Percentiles rank a stretch among this genome's conserved stretches.
Conservation (phyloP, 2,329 filamentous ascomycete species). For the Colletotrichum liaoningense region DNA sequence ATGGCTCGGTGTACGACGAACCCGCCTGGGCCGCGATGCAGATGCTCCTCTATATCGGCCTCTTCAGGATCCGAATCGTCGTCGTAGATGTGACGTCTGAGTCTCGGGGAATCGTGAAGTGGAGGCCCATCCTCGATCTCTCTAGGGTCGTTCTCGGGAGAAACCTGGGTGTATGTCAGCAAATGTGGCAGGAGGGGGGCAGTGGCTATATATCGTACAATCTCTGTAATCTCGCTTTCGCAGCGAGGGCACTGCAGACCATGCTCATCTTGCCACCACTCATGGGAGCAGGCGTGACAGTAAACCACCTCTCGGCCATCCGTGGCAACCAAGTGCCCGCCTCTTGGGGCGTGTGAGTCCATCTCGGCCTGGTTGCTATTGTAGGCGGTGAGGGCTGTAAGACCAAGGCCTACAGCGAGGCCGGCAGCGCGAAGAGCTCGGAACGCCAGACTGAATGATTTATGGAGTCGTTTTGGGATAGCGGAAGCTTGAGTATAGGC, state of each 20-base stretch:
- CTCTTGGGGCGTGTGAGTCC: slow-evolving; percentile 44
- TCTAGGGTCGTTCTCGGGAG: slow-evolving; percentile 72
- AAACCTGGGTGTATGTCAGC: slow-evolving; percentile 56
- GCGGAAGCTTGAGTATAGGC: not conserved
- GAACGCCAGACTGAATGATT: slow-evolving; percentile 63
- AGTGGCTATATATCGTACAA: slow-evolving; percentile 68
- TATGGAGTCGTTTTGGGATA: not conserved
- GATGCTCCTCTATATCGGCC: slow-evolving; percentile 66
- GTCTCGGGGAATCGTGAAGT: slow-evolving; percentile 29
- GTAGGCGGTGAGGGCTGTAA: slow-evolving; percentile 67
- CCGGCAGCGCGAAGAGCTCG: slow-evolving; percentile 65
- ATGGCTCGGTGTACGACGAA: slow-evolving; percentile 53
- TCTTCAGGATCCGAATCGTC: slow-evolving; percentile 69
- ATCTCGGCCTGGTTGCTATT: slow-evolving; percentile 59
- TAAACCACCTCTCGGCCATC: slow-evolving; percentile 78
- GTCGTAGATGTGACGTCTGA: slow-evolving; percentile 41
- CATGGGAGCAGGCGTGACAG: slow-evolving; percentile 83
- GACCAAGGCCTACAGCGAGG: slow-evolving; percentile 68
- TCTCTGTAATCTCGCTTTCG: slow-evolving; percentile 82
- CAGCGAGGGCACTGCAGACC: slow-evolving; percentile 83
- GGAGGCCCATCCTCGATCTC: slow-evolving; percentile 43
- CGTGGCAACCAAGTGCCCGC: slow-evolving; percentile 61
- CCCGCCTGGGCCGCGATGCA: slow-evolving; percentile 52
- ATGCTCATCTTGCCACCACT: slow-evolving; percentile 82
- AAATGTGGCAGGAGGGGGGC: not conserved